Evolutionary conservation across 352 stramenopile genomes (phyloP).

Genomic region (Phytophthora hybrid): DNA sequence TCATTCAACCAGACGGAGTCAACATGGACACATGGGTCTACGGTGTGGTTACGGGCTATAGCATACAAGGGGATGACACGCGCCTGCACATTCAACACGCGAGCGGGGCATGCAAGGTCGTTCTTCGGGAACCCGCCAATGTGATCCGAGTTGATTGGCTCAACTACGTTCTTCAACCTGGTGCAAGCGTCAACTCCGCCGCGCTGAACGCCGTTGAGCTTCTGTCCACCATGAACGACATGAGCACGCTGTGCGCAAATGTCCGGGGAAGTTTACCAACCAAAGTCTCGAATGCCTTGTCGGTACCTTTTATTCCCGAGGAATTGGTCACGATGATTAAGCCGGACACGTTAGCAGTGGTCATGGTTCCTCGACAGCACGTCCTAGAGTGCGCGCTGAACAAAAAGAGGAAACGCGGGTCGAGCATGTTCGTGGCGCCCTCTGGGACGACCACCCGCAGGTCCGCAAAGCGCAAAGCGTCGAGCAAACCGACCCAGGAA

Average conservation of each 20-base stretch:
- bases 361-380: conserved; percentile 16
- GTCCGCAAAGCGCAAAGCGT: no score
- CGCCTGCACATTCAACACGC: background rate
- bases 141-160: conserved; percentile 12
- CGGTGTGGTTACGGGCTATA: conserved; percentile 17
- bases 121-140: background rate
- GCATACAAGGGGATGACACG: background rate
- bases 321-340: background rate
- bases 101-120: background rate
- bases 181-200: background rate
- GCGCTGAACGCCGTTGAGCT: conserved; percentile 7
- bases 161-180: conserved; percentile 11
- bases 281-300: background rate
- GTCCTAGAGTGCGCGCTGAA: background rate
- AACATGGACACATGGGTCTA: conserved; percentile 10
- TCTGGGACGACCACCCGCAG: background rate
- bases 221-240: background rate
- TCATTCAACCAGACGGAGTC: conserved; percentile 1
- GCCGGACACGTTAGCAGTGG: conserved; percentile 1
- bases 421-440: background rate
- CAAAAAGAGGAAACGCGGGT: background rate
- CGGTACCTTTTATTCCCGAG: background rate
- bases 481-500: no score
- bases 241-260: background rate
- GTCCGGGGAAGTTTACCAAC: background rate